Base-by-base conservation (phyloP, 2,329 filamentous ascomycete genomes). In the Apiospora phragmitis region DNA sequence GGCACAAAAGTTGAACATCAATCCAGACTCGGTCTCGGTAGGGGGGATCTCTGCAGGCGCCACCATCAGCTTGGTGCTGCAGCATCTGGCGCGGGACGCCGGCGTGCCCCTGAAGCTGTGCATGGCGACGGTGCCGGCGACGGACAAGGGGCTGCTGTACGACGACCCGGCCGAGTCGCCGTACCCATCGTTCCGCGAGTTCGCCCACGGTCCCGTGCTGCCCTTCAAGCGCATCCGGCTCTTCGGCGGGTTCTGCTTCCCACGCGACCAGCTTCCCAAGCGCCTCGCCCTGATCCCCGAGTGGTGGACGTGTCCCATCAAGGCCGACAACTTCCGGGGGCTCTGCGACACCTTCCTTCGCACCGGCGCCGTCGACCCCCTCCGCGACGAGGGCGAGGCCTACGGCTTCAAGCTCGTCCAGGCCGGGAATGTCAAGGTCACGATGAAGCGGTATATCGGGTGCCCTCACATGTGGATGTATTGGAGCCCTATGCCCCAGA, bases 401-500 rank as follows among this genome's bases (percentile, higher is more conserved):
- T 87, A 87, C 71, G 85, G 78, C 0, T 75, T 76, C 72, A 79
- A 81, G 73, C 73, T 87, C 70, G 76, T 84, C 12, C 80, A 83
- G 71, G 76, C 78, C n/a, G 85, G 85, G 1, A 83, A 82, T 71
- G 7, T 45, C 41, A 81, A 84, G 73, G 84, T 86, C 32, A 82
- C 81, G 1, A 72, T 84, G 71, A 83, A 82, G 75, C 76, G 85
- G n/a, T 87, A 85, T 72, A 73, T 77, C 1, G 85, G 85, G 0
- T 82, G 85, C 42, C 85, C 85, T 12, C 85, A 87, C 72, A 83
- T 83, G 0, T 87, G 86, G 73, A 84, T 85, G 83, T 75, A 73
- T 62, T 74, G 73, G 24, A 55, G 67, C 2, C 74, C 73, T 69
- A 71, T 75, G 38, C 47, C 70, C 49, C 75, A 77, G 73, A 81